Percentiles rank a stretch among this genome's conserved stretches.
Evolutionary conservation across 306 rosid genomes (phyloP).

Genomic region (Sophora flavescens): DNA sequence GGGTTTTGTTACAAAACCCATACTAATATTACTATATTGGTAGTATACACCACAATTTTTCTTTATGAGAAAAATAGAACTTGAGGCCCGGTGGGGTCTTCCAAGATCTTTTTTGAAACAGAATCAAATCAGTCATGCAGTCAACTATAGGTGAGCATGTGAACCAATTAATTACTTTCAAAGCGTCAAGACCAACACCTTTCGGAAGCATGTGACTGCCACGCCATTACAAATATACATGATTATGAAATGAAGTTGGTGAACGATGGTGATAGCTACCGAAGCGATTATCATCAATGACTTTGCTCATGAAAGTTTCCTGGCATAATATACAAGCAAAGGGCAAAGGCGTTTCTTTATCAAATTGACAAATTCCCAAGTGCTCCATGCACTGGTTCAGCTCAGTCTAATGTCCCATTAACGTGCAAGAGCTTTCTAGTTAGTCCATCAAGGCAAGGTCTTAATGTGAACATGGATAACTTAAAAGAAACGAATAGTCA

Average conservation of each 20-base stretch:
- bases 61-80: not conserved
- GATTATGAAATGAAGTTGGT: not conserved
- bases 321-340: not conserved
- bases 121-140: not conserved
- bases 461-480: not conserved
- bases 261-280: not conserved
- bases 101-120: not conserved
- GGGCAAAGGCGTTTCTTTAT: not conserved
- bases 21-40: not conserved
- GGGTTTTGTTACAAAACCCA: not conserved
- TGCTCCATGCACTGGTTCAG: not conserved
- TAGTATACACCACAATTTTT: not conserved
- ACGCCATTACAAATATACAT: conserved; percentile 1
- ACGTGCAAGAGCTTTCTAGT: not conserved
- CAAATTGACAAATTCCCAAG: not conserved
- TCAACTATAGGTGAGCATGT: not conserved
- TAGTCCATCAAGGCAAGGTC: not conserved
- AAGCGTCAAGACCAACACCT: not conserved
- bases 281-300: not conserved
- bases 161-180: not conserved
- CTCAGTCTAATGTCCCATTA: not conserved
- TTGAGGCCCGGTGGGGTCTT: not conserved
- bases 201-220: conserved; percentile 20
- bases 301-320: not conserved
- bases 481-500: not conserved